Evolutionary conservation across 2,329 filamentous ascomycete species (phyloP).

Genomic region (Cladosporium oxysporum): DNA sequence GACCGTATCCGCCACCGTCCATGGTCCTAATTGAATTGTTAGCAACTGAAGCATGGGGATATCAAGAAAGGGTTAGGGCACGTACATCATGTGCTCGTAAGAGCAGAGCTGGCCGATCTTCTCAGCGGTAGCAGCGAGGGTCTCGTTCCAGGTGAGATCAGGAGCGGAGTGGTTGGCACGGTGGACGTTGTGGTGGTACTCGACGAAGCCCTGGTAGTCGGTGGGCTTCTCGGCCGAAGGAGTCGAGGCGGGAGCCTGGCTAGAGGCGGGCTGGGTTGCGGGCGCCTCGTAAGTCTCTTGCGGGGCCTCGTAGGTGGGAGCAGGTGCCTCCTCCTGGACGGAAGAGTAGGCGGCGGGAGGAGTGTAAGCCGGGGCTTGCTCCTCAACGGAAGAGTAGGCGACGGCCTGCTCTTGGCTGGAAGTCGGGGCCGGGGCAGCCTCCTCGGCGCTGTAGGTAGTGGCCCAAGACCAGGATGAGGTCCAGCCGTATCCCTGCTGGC

Average conservation of each 20-base stretch:
- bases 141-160: constrained; percentile 65
- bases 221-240: constrained; percentile 23
- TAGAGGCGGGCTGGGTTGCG: constrained; percentile 12
- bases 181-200: constrained; percentile 83
- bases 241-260: constrained; percentile 17
- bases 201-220: constrained; percentile 43
- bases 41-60: constrained; percentile 29
- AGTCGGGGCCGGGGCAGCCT: constrained; percentile 22
- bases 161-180: constrained; percentile 76
- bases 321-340: constrained; percentile 10
- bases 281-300: constrained; percentile 16
- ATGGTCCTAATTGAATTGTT: constrained; percentile 48
- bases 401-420: constrained; percentile 15
- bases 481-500: constrained; percentile 2
- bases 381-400: constrained; percentile 23
- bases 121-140: constrained; percentile 64
- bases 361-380: constrained; percentile 22
- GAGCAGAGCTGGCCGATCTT: constrained; percentile 66
- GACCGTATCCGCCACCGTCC: constrained; percentile 71
- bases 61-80: constrained; percentile 22
- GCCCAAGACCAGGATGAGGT: constrained; percentile 16
- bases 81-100: constrained; percentile 76
- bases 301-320: constrained; percentile 15
- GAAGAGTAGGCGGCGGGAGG: neutral
- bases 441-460: constrained; percentile 10